phyloP scores from a whole-genome alignment of 2,329 filamentous ascomycete genomes.

The Apiospora kogelbergensis region DNA sequence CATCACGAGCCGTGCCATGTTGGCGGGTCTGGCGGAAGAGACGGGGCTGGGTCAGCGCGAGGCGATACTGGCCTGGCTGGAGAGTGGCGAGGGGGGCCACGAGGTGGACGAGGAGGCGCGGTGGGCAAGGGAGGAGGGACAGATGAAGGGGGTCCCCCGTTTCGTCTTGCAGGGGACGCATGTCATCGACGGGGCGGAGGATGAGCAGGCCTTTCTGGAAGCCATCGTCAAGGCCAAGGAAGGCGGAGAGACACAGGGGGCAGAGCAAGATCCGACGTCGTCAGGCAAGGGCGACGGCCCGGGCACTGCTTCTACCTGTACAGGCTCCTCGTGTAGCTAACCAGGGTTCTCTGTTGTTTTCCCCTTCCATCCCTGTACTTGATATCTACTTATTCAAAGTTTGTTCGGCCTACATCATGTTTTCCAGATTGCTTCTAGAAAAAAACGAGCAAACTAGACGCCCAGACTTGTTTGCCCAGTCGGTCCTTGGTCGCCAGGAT shows the following conservation, averaged over 20 bases:
- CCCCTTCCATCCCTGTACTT: no score
- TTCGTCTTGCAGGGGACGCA: conserved; percentile 65
- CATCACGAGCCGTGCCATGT: conserved; percentile 50
- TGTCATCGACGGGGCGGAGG: conserved; percentile 65
- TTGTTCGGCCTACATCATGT: not conserved
- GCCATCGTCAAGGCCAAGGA: conserved; percentile 47
- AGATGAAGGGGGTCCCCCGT: conserved; percentile 55
- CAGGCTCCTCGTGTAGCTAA: not conserved
- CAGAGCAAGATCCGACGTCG: not conserved
- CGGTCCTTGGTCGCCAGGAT: no score
- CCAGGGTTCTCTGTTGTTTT: no score
- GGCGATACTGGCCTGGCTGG: conserved; percentile 35
- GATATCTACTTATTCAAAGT: not conserved
- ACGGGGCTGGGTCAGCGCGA: conserved; percentile 50
- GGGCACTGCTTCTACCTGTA: not conserved
- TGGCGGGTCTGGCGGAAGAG: conserved; percentile 46
- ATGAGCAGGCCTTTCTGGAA: conserved; percentile 59
- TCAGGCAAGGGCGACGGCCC: not conserved
- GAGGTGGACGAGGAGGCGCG: conserved; percentile 46
- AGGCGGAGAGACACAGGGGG: not conserved
- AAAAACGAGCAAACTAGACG: not conserved
- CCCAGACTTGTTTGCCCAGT: no score
- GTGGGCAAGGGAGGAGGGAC: conserved; percentile 46
- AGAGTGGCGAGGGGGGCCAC: conserved; percentile 49
- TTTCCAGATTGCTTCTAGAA: not conserved